Conservation (phyloP, 768 basidiomycete genomes). For the Leccinum aurantiacum region DNA sequence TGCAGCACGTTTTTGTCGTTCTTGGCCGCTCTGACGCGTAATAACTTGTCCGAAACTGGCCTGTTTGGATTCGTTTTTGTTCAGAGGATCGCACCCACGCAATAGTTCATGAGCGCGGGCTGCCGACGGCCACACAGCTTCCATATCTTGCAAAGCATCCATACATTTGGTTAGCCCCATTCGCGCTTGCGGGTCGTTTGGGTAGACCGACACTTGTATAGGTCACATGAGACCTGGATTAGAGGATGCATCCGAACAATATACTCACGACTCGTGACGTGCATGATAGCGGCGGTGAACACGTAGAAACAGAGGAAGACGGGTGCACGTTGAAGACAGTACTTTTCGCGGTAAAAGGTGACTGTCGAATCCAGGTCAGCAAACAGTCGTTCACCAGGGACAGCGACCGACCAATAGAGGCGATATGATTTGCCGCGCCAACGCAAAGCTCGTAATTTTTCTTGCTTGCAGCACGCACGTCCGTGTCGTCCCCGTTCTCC, state of each 20-base stretch:
- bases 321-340: slow-evolving; percentile 58
- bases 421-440: slow-evolving; percentile 77
- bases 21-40: slow-evolving; percentile 22
- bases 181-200: slow-evolving; percentile 67
- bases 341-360: slow-evolving; percentile 59
- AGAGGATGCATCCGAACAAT: background rate
- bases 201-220: slow-evolving; percentile 56
- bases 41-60: slow-evolving; percentile 11
- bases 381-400: background rate
- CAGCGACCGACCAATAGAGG: slow-evolving; percentile 53
- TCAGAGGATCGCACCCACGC: slow-evolving; percentile 51
- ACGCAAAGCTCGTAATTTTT: slow-evolving; percentile 74
- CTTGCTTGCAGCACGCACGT: slow-evolving; percentile 52
- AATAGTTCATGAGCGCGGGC: slow-evolving; percentile 72
- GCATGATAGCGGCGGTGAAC: slow-evolving; percentile 80
- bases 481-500: slow-evolving; percentile 49
- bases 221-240: slow-evolving; percentile 1
- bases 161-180: slow-evolving; percentile 65
- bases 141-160: slow-evolving; percentile 64
- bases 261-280: slow-evolving; percentile 65
- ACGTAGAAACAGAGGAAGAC: slow-evolving; percentile 78
- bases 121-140: slow-evolving; percentile 74
- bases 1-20: slow-evolving; percentile 60
- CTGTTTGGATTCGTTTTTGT: slow-evolving; percentile 7
- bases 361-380: slow-evolving; percentile 36